Evolutionary conservation across 1,284 basidiomycete species (phyloP).

Genomic region (Puccinia polysora): DNA sequence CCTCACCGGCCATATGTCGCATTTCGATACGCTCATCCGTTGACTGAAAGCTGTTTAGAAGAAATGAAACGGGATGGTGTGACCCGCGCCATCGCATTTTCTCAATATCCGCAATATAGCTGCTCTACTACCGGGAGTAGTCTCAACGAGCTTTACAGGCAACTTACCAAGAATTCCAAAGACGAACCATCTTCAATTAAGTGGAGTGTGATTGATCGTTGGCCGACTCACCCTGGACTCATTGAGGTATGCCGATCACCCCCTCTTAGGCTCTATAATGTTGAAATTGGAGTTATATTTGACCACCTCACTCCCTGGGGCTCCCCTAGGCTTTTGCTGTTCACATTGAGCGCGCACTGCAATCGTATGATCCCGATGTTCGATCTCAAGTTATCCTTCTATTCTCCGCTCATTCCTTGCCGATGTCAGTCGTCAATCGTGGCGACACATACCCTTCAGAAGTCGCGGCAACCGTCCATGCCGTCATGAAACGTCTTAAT

Average conservation of each 20-base stretch:
- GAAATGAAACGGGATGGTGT: conserved; percentile 90
- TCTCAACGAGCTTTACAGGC: conserved; percentile 79
- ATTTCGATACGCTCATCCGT: conserved; percentile 84
- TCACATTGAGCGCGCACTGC: conserved; percentile 77
- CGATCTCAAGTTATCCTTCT: conserved; percentile 75
- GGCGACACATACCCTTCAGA: conserved; percentile 96
- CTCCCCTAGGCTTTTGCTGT: conserved; percentile 72
- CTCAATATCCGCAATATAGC: conserved; percentile 98
- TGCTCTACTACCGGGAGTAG: conserved; percentile 97
- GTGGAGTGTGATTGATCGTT: conserved; percentile 97
- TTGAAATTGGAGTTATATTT: conserved; percentile 12
- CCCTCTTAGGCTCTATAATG: not conserved
- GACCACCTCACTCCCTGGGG: not conserved
- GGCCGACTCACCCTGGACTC: conserved; percentile 91
- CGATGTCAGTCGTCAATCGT: conserved; percentile 94
- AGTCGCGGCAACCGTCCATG: conserved; percentile 85
- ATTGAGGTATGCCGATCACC: conserved; percentile 65
- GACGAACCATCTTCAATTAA: conserved; percentile 62
- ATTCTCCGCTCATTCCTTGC: conserved; percentile 96
- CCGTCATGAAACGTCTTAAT: conserved; percentile 78
- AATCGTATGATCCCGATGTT: conserved; percentile 66
- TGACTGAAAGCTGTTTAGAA: conserved; percentile 75
- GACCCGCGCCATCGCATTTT: conserved; percentile 87
- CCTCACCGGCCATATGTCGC: conserved; percentile 95
- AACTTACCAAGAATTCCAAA: conserved; percentile 56